Percentiles rank a stretch among this genome's conserved stretches.
Evolutionary conservation across 2,329 filamentous ascomycete species (phyloP).

Genomic region (Stagonosporopsis vannaccii): DNA sequence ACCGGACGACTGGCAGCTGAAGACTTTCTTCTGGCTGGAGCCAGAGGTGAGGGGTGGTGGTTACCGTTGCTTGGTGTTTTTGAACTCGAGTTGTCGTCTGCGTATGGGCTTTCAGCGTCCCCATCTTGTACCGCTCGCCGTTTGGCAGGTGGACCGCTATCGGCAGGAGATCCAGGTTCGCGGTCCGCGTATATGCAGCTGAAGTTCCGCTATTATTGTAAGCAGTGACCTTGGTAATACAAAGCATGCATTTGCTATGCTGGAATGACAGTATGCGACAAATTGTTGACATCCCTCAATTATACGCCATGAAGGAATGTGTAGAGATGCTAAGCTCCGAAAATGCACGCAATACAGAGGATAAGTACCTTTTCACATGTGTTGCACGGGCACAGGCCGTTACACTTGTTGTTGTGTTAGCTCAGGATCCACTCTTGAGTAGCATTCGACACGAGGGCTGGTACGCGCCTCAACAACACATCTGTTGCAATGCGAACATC

Average conservation of each 20-base stretch:
- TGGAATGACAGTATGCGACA: not conserved
- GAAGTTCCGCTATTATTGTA: constrained; percentile 48
- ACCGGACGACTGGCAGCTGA: constrained; percentile 22
- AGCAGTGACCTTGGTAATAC: constrained; percentile 16
- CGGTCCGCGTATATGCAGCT: constrained; percentile 50
- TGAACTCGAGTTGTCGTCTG: constrained; percentile 29
- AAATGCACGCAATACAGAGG: not conserved
- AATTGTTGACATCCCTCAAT: not conserved
- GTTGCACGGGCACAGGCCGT: constrained; percentile 65
- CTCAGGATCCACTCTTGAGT: constrained; percentile 7
- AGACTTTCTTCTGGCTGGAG: constrained; percentile 25
- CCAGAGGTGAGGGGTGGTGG: constrained; percentile 28
- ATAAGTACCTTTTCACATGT: constrained; percentile 63
- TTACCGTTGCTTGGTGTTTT: constrained; percentile 35
- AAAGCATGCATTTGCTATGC: not conserved
- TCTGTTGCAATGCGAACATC: not conserved
- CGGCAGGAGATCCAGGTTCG: constrained; percentile 44
- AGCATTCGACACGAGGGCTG: not conserved
- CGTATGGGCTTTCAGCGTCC: constrained; percentile 23
- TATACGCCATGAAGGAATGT: not conserved
- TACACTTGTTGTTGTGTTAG: constrained; percentile 58
- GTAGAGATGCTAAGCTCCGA: not conserved
- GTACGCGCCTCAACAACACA: constrained; percentile 1
- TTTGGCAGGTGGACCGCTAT: constrained; percentile 50
- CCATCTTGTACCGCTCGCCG: constrained; percentile 35